phyloP scores from a whole-genome alignment of 495 filamentous ascomycete genomes.

The Lophiotrema nucula region DNA sequence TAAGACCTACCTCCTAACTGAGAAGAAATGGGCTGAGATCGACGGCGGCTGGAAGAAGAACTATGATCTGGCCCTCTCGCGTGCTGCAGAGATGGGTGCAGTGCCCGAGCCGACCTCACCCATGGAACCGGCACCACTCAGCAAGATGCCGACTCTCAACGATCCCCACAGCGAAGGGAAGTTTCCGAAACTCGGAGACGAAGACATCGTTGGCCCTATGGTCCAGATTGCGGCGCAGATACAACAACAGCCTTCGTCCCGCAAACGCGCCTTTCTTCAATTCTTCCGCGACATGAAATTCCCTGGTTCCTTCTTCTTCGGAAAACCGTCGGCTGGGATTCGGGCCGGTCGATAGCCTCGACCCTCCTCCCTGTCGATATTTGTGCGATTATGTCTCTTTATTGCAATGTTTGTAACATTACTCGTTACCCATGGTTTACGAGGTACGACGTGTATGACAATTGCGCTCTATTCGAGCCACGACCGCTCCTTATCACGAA shows the following conservation, averaged over 20 bases:
- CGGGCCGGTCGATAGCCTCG: background rate
- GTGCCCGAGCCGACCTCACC: slow-evolving; percentile 41
- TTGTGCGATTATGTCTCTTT: slow-evolving; percentile 21
- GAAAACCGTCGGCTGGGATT: slow-evolving; percentile 13
- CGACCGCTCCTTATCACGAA: slow-evolving; percentile 35
- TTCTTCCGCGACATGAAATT: slow-evolving; percentile 43
- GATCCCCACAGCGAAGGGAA: slow-evolving; percentile 70
- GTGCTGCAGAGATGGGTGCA: slow-evolving; percentile 43
- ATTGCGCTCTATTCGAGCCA: slow-evolving; percentile 24
- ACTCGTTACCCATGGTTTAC: slow-evolving; percentile 21
- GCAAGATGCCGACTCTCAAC: slow-evolving; percentile 61
- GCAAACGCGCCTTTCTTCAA: slow-evolving; percentile 44
- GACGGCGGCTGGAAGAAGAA: slow-evolving; percentile 67
- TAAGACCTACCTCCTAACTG: slow-evolving; percentile 76
- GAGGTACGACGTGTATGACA: slow-evolving; percentile 34
- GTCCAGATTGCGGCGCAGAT: slow-evolving; percentile 52
- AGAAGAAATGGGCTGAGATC: slow-evolving; percentile 79
- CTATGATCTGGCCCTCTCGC: slow-evolving; percentile 58
- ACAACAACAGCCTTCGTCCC: slow-evolving; percentile 32
- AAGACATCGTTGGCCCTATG: slow-evolving; percentile 94
- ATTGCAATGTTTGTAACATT: slow-evolving; percentile 25
- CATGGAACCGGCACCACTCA: slow-evolving; percentile 50
- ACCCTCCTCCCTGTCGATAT: slow-evolving; percentile 10
- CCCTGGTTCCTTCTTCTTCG: slow-evolving; percentile 30
- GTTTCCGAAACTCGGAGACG: slow-evolving; percentile 82